Conservation (phyloP, 2,329 filamentous ascomycete species). For the Exserohilum rostratum region DNA sequence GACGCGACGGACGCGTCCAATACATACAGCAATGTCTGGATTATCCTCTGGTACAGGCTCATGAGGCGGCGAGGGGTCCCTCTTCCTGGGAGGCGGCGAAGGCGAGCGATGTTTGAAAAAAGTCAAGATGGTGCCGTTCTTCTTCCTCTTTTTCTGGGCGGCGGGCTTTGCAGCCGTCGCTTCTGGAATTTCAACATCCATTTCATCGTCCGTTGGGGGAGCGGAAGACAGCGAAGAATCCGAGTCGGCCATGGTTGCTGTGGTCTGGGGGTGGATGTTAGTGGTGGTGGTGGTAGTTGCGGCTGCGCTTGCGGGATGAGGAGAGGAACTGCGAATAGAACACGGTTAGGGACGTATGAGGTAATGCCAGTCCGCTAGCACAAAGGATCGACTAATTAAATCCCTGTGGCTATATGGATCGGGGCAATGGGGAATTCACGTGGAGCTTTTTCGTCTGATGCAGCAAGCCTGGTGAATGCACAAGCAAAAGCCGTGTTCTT, state of each 20-base stretch:
- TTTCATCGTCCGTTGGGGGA: slow-evolving; percentile 65
- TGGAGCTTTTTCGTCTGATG: neutral
- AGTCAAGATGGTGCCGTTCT: slow-evolving; percentile 43
- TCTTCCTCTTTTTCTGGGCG: slow-evolving; percentile 40
- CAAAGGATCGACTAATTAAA: slow-evolving; percentile 24
- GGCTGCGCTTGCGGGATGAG: slow-evolving; percentile 21
- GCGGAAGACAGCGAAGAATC: slow-evolving; percentile 64
- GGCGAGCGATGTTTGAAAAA: slow-evolving; percentile 51
- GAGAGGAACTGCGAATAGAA: slow-evolving; percentile 33
- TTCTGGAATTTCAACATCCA: slow-evolving; percentile 34
- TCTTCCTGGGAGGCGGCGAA: slow-evolving; percentile 67
- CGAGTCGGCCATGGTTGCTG: slow-evolving; percentile 59
- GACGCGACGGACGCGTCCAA: slow-evolving; percentile 48
- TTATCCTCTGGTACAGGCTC: slow-evolving; percentile 91
- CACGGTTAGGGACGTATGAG: slow-evolving; percentile 44
- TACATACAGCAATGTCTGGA: slow-evolving; percentile 86
- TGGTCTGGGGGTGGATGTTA: slow-evolving; percentile 24
- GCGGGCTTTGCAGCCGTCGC: slow-evolving; percentile 33
- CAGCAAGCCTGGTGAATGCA: neutral
- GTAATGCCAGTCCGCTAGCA: slow-evolving; percentile 46
- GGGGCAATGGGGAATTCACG: slow-evolving; percentile 1
- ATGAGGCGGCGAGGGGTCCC: slow-evolving; percentile 86
- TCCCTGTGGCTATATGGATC: slow-evolving; percentile 20
- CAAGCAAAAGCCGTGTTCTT: neutral
- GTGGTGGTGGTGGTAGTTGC: slow-evolving; percentile 31